These are phyloP conservation scores for Aspergillus ellipticus DNA, from an alignment of 495 filamentous ascomycete genomes.

Conservation along the genomic window DNA sequence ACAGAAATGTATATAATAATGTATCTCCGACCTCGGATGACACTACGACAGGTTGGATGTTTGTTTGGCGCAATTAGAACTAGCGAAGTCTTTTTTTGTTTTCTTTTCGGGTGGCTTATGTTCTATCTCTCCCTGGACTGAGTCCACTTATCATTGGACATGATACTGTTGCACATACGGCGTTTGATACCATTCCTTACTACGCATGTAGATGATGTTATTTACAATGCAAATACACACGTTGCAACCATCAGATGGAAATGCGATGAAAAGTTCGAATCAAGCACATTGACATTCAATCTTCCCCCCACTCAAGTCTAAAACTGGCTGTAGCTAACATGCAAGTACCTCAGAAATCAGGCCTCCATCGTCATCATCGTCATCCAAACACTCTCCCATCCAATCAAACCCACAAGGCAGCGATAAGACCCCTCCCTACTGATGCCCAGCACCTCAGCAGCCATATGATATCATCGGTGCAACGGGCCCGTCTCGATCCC, in stretches of 20 bases:
- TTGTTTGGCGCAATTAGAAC: not conserved
- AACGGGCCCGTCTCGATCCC: no score
- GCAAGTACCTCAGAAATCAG: no score
- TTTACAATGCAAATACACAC: no score
- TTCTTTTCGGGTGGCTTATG: not conserved
- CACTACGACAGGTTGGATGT: not conserved
- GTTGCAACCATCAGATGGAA: no score
- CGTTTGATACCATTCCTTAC: not conserved
- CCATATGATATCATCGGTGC: no score
- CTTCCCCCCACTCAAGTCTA: no score
- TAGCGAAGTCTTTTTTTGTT: not conserved
- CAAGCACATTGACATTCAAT: no score
- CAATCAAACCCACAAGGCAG: not conserved
- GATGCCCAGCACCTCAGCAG: no score
- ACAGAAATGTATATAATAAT: slow-evolving; percentile 3
- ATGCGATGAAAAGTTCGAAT: no score
- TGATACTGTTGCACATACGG: not conserved
- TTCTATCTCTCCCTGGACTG: not conserved
- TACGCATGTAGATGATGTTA: not conserved
- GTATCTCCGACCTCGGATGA: not conserved
- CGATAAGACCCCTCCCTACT: no score
- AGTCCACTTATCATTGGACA: not conserved
- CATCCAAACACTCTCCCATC: no score
- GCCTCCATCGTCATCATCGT: no score
- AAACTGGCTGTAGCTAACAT: not conserved